Base-by-base conservation (phyloP, 2,329 filamentous ascomycete species). In the Biscogniauxia sp. region DNA sequence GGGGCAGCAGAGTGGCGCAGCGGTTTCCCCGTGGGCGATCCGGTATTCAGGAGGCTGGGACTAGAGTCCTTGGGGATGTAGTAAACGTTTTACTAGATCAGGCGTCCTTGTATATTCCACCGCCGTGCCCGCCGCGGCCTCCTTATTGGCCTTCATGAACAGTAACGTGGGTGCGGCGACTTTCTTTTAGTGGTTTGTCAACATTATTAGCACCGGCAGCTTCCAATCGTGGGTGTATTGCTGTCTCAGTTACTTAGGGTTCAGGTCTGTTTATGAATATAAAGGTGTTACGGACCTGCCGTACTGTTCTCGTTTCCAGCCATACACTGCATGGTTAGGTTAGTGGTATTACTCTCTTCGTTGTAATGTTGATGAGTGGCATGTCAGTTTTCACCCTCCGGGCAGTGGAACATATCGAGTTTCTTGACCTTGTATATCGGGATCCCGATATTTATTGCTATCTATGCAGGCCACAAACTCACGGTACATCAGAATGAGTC, bases 351-450 rank as follows among this genome's bases (percentile, higher is more conserved):
- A 69, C 80, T 5, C 74, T 77, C 28, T 84, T 87, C 67, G 75
- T 71, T 0, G 74, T 88, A 13, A 75, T 76, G 4, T 72, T 88
- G 2, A 79, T 88, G 69, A 88, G 88, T 62, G 87, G 87, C 0
- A 89, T 89, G 69, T 80, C 81, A 49, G 83, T 85, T 1, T 89
- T 90, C 70, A 86, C 84, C 72, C 80, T n/a, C 82, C 0, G 77
- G 78, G 7, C 77, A 84, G 19, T 89, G 83, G 81, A 79, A 78
- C 9, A 78, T 79, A 0, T 77, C 76, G 23, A 78, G 73, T 54
- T 89, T 90, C 68, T 75, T 88, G 37, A 87, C 85, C 0, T 80
- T 84, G 0, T 89, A 89, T 67, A 80, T 88, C 8, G 85, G 86
- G 8, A 83, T 89, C 56, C 84, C 85, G 0, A 81, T 87, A 23